Conservation (phyloP, 1,139 yeast genomes). For the Scheffersomyces insectosa region DNA sequence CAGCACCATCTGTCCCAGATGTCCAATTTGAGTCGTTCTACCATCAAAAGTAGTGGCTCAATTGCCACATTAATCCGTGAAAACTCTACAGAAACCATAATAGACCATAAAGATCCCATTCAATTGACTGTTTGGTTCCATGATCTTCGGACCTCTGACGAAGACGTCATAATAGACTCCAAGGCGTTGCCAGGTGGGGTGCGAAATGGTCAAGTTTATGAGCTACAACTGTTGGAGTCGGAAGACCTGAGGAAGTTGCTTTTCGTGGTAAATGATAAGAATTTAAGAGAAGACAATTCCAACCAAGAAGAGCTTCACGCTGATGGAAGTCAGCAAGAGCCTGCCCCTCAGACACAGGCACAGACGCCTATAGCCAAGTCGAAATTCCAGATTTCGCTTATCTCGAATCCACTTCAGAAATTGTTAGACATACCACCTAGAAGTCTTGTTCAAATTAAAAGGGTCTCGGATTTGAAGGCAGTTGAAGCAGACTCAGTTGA, state of each 20-base stretch:
- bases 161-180: conserved; percentile 65
- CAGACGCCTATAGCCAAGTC: conserved; percentile 12
- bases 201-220: conserved; percentile 73
- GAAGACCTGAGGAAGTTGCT: conserved; percentile 37
- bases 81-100: not conserved
- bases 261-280: conserved; percentile 23
- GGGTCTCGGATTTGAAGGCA: conserved; percentile 33
- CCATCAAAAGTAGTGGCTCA: not conserved
- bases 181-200: conserved; percentile 55
- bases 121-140: conserved; percentile 72
- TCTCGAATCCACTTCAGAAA: conserved; percentile 62
- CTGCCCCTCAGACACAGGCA: not conserved
- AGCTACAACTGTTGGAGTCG: conserved; percentile 32
- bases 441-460: conserved; percentile 55
- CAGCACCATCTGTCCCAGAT: not conserved
- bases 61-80: not conserved
- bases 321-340: not conserved
- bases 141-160: conserved; percentile 58
- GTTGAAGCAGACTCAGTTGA: conserved; percentile 83
- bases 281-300: conserved; percentile 9
- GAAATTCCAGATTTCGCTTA: conserved; percentile 51
- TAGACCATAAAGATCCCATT: conserved; percentile 25
- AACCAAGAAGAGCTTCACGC: conserved; percentile 1
- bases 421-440: conserved; percentile 69
- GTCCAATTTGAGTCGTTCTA: conserved; percentile 1